Conservation (phyloP, 495 filamentous ascomycete species). For the Penicillium longicatenatum region DNA sequence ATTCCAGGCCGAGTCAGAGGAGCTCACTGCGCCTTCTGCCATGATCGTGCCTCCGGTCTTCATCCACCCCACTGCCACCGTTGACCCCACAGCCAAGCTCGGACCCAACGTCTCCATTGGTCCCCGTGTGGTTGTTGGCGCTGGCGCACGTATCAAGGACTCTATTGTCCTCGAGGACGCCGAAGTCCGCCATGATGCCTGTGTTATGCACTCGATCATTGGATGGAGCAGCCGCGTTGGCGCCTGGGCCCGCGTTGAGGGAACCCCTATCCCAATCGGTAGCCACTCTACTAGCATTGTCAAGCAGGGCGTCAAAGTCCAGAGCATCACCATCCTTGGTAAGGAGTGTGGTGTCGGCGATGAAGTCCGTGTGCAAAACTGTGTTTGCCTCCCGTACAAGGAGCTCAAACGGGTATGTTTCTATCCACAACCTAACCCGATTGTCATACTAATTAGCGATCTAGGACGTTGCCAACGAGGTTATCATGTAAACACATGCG, state of each 20-base stretch:
- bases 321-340: slow-evolving; percentile 96
- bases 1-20: slow-evolving; percentile 77
- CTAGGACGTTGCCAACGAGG: slow-evolving; percentile 88
- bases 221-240: slow-evolving; percentile 96
- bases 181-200: slow-evolving; percentile 97
- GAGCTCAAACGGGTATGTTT: slow-evolving; percentile 91
- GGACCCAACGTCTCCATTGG: slow-evolving; percentile 97
- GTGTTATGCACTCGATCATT: slow-evolving; percentile 94
- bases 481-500: slow-evolving; percentile 76
- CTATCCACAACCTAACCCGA: neutral
- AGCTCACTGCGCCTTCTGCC: slow-evolving; percentile 81
- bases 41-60: slow-evolving; percentile 93
- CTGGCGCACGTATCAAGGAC: slow-evolving; percentile 92
- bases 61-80: slow-evolving; percentile 91
- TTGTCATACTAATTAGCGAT: slow-evolving; percentile 3
- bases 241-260: slow-evolving; percentile 96
- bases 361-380: slow-evolving; percentile 97
- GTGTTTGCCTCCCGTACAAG: slow-evolving; percentile 96
- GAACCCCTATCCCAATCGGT: slow-evolving; percentile 83
- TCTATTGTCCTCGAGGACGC: slow-evolving; percentile 92
- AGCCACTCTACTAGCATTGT: slow-evolving; percentile 94
- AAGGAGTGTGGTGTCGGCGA: slow-evolving; percentile 96
- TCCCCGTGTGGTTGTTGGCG: slow-evolving; percentile 78
- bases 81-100: slow-evolving; percentile 94
- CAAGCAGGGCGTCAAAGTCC: slow-evolving; percentile 97